phyloP scores from a whole-genome alignment of 371 early-diverging fungal genomes.

The Rhizopus stolonifer region DNA sequence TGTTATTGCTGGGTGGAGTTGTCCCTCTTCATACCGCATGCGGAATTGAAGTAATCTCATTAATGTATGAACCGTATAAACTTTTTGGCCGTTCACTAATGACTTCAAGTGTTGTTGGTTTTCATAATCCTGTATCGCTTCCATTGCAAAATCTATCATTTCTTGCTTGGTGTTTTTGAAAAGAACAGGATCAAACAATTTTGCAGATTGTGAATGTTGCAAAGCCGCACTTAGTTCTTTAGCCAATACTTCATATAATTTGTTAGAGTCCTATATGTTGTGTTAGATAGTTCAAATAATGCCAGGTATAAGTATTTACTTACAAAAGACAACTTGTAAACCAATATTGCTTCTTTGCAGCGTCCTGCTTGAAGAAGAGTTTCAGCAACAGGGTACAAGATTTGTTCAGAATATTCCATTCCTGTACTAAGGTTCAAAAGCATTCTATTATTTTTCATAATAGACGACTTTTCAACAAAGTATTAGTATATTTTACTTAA shows the following conservation, averaged over 20 bases:
- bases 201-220: conserved; percentile 20
- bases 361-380: conserved; percentile 67
- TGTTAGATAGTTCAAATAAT: background rate
- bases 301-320: background rate
- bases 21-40: conserved; percentile 44
- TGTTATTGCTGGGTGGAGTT: conserved; percentile 40
- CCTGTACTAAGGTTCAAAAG: conserved; percentile 58
- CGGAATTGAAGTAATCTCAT: conserved; percentile 61
- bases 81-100: conserved; percentile 35
- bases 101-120: conserved; percentile 44
- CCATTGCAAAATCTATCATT: conserved; percentile 44
- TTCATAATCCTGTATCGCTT: conserved; percentile 51
- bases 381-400: conserved; percentile 72
- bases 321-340: conserved; percentile 62
- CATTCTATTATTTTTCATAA: conserved; percentile 32
- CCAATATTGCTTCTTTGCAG: conserved; percentile 71
- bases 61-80: conserved; percentile 54
- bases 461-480: conserved; percentile 8
- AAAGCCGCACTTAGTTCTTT: conserved; percentile 74
- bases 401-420: conserved; percentile 58
- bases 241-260: conserved; percentile 73
- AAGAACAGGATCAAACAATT: conserved; percentile 3
- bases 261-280: conserved; percentile 60
- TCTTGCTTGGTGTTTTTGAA: conserved; percentile 17
- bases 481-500: no score